phyloP scores from a whole-genome alignment of 2,329 filamentous ascomycete species.

The Gremmenia infestans region DNA sequence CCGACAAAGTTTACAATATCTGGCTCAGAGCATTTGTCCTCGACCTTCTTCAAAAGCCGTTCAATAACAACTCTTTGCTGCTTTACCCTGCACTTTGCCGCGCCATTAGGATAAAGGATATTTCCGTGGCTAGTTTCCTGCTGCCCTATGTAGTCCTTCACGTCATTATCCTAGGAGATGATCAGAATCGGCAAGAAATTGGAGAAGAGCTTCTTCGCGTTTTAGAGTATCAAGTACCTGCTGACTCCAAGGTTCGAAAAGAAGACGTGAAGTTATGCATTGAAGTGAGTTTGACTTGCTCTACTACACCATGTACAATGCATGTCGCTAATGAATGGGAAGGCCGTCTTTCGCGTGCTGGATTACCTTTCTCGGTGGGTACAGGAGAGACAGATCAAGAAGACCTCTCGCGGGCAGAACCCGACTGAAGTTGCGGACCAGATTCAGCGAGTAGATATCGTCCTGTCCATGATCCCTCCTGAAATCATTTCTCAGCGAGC shows the following conservation, averaged over 20 bases:
- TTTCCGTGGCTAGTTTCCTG: conserved; percentile 81
- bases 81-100: conserved; percentile 79
- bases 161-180: conserved; percentile 66
- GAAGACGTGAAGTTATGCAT: conserved; percentile 82
- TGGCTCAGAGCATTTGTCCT: conserved; percentile 81
- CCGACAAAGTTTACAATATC: conserved; percentile 62
- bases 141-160: conserved; percentile 85
- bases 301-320: background rate
- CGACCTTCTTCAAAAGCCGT: conserved; percentile 74
- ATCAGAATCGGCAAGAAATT: conserved; percentile 59
- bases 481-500: conserved; percentile 76
- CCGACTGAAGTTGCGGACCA: conserved; percentile 41
- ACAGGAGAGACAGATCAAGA: conserved; percentile 52
- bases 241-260: conserved; percentile 54
- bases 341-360: conserved; percentile 84
- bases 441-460: conserved; percentile 61
- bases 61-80: conserved; percentile 66
- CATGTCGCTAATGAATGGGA: conserved; percentile 21
- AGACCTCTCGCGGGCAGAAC: conserved; percentile 11
- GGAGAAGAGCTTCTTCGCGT: conserved; percentile 70
- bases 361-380: conserved; percentile 92
- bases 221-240: conserved; percentile 51
- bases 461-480: conserved; percentile 65
- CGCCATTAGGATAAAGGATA: conserved; percentile 78
- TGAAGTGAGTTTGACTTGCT: conserved; percentile 54